phyloP scores from a whole-genome alignment of 257 asterid genomes.

The Henckelia pumila region DNA sequence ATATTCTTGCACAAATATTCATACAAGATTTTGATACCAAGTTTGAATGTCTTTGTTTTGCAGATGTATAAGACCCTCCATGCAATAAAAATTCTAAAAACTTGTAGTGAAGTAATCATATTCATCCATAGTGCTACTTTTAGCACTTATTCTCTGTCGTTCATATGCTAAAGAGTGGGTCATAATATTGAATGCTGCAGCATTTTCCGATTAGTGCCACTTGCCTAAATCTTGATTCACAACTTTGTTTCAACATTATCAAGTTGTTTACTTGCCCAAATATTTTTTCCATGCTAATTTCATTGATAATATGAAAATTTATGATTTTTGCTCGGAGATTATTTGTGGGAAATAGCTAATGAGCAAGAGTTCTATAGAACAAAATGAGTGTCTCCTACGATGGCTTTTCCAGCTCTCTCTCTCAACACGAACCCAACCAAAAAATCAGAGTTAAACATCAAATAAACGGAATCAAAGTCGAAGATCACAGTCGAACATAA shows the following conservation, averaged over 20 bases:
- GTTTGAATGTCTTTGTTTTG: conserved; percentile 19
- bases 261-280: not conserved
- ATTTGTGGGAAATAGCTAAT: not conserved
- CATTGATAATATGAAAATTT: not conserved
- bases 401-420: not conserved
- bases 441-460: not conserved
- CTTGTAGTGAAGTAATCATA: conserved; percentile 22
- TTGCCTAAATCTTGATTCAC: not conserved
- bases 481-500: not conserved
- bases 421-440: not conserved
- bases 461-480: not conserved
- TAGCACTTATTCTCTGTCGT: conserved; percentile 10
- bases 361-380: no score
- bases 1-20: conserved; percentile 25
- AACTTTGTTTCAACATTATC: not conserved
- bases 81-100: not conserved
- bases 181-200: conserved; percentile 1
- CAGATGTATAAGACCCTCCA: conserved; percentile 4
- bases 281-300: not conserved
- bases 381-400: not conserved
- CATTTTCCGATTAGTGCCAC: not conserved
- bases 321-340: not conserved
- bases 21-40: conserved; percentile 23
- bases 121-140: not conserved
- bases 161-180: conserved; percentile 19